Evolutionary conservation across 192 early-diverging fungal genomes (phyloP), one percentile per base, ranked within the genome.

Genomic region (Endogone sp.): DNA sequence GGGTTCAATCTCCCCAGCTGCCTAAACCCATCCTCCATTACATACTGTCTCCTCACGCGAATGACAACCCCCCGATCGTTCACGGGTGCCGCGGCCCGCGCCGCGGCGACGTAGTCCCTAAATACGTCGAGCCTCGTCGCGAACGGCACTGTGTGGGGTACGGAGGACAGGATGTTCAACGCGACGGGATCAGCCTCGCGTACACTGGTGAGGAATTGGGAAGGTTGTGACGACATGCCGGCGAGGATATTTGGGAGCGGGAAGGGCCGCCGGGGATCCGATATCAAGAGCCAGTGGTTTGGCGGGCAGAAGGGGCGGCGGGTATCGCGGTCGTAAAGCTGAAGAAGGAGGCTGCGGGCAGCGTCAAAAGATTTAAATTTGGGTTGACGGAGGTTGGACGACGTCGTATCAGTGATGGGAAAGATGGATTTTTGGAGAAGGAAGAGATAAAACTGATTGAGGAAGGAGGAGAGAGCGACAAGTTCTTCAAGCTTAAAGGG

Each of bases 61-160:
- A 90, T 81, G 3, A 67, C 21, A 30, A 68, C 24, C 69, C 67
- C 4, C 63, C 54, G 44, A 56, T 72, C 26, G 64, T 55, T 27
- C 44, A 56, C 29, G 64, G 70, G 32, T 21, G 65, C 29, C 44
- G 59, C 66, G 82, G 84, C 16, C 65, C 71, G 74, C 25, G 95
- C 93, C 8, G 81, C 75, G 13, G 72, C 70, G 64, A 96, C 82
- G 73, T 89, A 86, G 22, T 88, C 87, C 29, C 94, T 84, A 75
- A 98, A 96, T 29, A 98, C 85, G 13, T 86, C 82, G n/a, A 95
- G 88, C 11, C 96, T 87, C 28, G 86, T 87, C 56, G 86, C 88
- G 69, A 98, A 96, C 0, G 93, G 91, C 20, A 97, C 88, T 3
- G 95, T 89, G 81, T 95, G 96, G 1, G 96, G 93, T 44, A 98